Evolutionary conservation across 2,329 filamentous ascomycete species (phyloP), one percentile per base, ranked within the genome.

Genomic region (Aspergillus intermedius): DNA sequence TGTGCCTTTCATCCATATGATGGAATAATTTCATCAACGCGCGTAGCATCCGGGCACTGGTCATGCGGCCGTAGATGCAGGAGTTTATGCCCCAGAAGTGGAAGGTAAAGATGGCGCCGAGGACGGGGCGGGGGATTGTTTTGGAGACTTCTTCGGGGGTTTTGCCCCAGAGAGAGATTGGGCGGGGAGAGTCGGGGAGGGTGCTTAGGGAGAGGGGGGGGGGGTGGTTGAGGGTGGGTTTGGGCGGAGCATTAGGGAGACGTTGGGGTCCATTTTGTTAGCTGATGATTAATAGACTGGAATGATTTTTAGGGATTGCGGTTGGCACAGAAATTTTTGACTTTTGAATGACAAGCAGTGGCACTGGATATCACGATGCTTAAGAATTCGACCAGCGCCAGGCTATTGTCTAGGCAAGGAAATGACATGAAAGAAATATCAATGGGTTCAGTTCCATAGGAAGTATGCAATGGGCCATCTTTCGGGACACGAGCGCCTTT

Each of bases 41-140:
- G 17, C 4, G 41, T 12, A 54, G 5, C 2, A 47, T 47, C 17
- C 44, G 35, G 5, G 22, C 4, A 22, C 50, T 54, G 19, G 52
- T 42, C 10, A 5, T 6, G 15, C 42, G 9, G 13, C 21, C 22
- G 5, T n/a, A 2, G 7, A 47, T 10, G 1, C 47, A 45, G 40
- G 47, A 49, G 10, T 58, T 45, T 2, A 65, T 58, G 7, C 63
- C 64, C 62, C 62, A 67, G 22, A 56, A 56, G 46, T 62, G 54
- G 28, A 58, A 54, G 2, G 49, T 47, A 3, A 53, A 32, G 42
- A 59, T 43, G 1, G 42, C 39, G 9, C 47, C 34, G 3, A 54
- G n/a, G 7, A 28, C 25, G 8, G 25, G 9, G 25, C 25, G 25
- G 8, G 9, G 25, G 3, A 28, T 28, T 9, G 15, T 13, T 15